A percentile compares a stretch with the other conserved stretches of the same genome.
phyloP scores from a whole-genome alignment of 1,284 basidiomycete genomes.

The Violaceomyces palustris region DNA sequence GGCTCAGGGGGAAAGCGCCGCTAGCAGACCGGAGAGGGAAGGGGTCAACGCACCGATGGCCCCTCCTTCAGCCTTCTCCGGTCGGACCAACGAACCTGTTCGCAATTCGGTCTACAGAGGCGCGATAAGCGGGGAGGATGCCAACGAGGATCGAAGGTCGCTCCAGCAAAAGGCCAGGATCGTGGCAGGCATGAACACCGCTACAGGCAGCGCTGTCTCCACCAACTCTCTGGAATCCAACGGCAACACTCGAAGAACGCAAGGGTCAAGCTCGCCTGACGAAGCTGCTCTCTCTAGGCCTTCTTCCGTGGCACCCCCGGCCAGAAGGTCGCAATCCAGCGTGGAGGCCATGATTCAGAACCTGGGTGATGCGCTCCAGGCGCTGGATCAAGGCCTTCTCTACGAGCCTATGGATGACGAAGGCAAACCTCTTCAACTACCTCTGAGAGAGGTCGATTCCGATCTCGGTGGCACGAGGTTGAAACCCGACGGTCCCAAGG shows the following conservation, averaged over 20 bases:
- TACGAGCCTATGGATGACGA: constrained; percentile 57
- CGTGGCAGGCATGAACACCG: no score
- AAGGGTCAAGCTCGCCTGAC: no score
- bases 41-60: not conserved
- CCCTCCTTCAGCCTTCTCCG: not conserved
- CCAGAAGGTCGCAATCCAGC: constrained; percentile 10
- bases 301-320: constrained; percentile 15
- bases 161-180: no score
- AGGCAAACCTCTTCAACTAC: constrained; percentile 6
- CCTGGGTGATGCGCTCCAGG: constrained; percentile 66
- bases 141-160: no score
- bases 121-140: no score
- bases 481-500: constrained; percentile 63
- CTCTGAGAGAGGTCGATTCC: constrained; percentile 10
- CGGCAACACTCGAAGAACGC: no score
- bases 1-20: not conserved
- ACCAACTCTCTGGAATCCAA: no score
- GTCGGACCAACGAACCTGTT: no score
- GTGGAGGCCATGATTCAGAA: constrained; percentile 59
- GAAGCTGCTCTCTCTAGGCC: no score
- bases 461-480: constrained; percentile 55
- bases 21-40: not conserved
- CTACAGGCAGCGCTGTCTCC: no score
- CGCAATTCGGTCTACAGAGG: no score
- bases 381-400: constrained; percentile 60